These are phyloP conservation scores for Leccinum barrowsii DNA, from an alignment of 768 basidiomycete genomes.

Conservation along the genomic window DNA sequence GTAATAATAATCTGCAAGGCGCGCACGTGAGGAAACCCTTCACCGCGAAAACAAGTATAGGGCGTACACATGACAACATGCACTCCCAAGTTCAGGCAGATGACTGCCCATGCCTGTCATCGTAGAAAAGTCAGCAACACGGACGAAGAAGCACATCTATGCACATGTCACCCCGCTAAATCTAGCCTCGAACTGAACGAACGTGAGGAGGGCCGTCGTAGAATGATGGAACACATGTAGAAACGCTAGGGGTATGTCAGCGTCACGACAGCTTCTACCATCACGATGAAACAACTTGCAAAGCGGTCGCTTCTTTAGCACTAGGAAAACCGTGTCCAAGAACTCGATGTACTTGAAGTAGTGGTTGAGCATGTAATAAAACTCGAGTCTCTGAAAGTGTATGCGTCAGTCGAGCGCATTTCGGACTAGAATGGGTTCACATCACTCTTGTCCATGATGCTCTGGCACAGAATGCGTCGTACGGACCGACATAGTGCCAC, in stretches of 20 bases:
- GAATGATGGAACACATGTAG: slow-evolving; percentile 98
- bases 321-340: slow-evolving; percentile 91
- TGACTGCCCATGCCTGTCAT: slow-evolving; percentile 83
- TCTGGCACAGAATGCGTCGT: slow-evolving; percentile 68
- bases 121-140: slow-evolving; percentile 2
- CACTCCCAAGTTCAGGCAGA: slow-evolving; percentile 80
- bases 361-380: slow-evolving; percentile 97
- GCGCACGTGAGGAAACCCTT: background rate
- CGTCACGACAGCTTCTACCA: background rate
- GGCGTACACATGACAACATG: slow-evolving; percentile 94
- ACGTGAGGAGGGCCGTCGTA: slow-evolving; percentile 89
- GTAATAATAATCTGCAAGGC: slow-evolving; percentile 88
- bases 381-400: slow-evolving; percentile 67
- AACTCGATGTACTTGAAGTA: slow-evolving; percentile 96
- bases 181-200: slow-evolving; percentile 83
- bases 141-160: background rate
- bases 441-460: slow-evolving; percentile 79
- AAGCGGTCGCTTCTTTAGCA: slow-evolving; percentile 94
- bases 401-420: slow-evolving; percentile 2
- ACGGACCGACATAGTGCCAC: slow-evolving; percentile 65
- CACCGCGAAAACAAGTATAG: background rate
- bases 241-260: slow-evolving; percentile 56
- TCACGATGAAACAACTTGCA: slow-evolving; percentile 45
- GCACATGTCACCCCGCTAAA: slow-evolving; percentile 66
- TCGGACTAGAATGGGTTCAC: slow-evolving; percentile 24